A percentile compares a stretch with the other conserved stretches of the same genome.
Conservation (phyloP, 2,329 filamentous ascomycete species). For the Aspergillus felis region DNA sequence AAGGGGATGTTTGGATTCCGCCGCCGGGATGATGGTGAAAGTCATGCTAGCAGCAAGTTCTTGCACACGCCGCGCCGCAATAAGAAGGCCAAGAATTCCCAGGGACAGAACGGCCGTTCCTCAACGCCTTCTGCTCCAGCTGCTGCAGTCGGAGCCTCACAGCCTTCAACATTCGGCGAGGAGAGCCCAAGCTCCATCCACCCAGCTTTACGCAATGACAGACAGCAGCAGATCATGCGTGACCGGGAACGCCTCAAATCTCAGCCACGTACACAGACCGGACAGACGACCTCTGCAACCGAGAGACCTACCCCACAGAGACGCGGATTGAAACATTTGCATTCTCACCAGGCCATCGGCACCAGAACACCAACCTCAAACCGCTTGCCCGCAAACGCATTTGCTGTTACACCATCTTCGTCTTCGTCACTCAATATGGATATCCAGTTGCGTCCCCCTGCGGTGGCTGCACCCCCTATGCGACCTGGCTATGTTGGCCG, state of each 20-base stretch:
- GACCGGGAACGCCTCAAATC: slow-evolving; percentile 6
- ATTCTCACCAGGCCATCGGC: not conserved
- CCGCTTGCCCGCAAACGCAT: not conserved
- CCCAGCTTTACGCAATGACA: slow-evolving; percentile 9
- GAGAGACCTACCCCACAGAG: not conserved
- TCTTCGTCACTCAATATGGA: not conserved
- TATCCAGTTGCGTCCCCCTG: not conserved
- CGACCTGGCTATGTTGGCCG: not conserved
- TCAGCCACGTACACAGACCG: not conserved
- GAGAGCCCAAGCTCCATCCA: slow-evolving; percentile 11
- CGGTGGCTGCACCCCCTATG: not conserved
- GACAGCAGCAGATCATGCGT: slow-evolving; percentile 10
- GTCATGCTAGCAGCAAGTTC: slow-evolving; percentile 1
- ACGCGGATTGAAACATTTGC: not conserved
- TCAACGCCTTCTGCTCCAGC: slow-evolving; percentile 2
- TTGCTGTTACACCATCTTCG: not conserved
- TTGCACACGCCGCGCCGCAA: slow-evolving; percentile 5
- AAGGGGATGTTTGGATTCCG: slow-evolving; percentile 17
- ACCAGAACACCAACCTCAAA: not conserved
- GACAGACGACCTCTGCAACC: not conserved
- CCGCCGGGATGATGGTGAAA: slow-evolving; percentile 10
- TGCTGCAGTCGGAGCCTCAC: not conserved
- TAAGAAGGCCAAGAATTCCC: not conserved
- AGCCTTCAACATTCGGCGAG: not conserved
- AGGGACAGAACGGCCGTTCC: slow-evolving; percentile 1